A percentile compares a stretch with the other conserved stretches of the same genome.
These are phyloP conservation scores for Chenopodium quinoa DNA, from an alignment of 148 eudicot species.

Conservation along the genomic window DNA sequence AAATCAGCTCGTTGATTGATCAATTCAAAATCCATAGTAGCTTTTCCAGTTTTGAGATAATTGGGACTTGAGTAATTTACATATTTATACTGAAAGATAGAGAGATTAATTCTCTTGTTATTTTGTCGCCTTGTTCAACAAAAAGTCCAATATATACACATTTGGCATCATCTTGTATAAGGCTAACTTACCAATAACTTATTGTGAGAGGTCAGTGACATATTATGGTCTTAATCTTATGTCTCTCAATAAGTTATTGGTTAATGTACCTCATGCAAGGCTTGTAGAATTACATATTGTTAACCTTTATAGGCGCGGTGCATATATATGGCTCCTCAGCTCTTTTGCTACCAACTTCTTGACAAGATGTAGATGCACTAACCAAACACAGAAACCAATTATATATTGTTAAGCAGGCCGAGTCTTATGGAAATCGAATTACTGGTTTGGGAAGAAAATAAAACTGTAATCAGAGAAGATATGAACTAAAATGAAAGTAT, in stretches of 20 bases:
- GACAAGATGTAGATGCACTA: not conserved
- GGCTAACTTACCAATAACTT: not conserved
- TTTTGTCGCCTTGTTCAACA: not conserved
- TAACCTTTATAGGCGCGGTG: conserved; percentile 11
- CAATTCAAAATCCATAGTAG: conserved; percentile 48
- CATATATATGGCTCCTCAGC: not conserved
- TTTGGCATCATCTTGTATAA: too few relatives aligned
- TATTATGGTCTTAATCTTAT: too few relatives aligned
- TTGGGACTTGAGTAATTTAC: conserved; percentile 42
- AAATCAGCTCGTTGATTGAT: conserved; percentile 88
- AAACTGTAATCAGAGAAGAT: too few relatives aligned
- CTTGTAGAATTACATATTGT: not conserved
- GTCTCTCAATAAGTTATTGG: not conserved
- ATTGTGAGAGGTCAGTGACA: not conserved
- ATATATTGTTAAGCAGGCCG: not conserved
- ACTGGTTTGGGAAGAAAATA: too few relatives aligned
- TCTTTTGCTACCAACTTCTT: conserved; percentile 7
- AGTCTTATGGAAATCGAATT: not conserved
- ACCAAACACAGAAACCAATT: not conserved
- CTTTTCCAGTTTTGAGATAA: conserved; percentile 50
- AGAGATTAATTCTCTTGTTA: too few relatives aligned
- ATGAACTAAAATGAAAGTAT: too few relatives aligned
- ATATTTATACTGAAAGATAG: conserved; percentile 55
- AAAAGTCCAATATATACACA: not conserved
- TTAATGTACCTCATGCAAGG: not conserved